Percentiles rank a stretch among this genome's conserved stretches.
Conservation (phyloP, 176 grass and related monocot genomes). For the Carex kokanica region DNA sequence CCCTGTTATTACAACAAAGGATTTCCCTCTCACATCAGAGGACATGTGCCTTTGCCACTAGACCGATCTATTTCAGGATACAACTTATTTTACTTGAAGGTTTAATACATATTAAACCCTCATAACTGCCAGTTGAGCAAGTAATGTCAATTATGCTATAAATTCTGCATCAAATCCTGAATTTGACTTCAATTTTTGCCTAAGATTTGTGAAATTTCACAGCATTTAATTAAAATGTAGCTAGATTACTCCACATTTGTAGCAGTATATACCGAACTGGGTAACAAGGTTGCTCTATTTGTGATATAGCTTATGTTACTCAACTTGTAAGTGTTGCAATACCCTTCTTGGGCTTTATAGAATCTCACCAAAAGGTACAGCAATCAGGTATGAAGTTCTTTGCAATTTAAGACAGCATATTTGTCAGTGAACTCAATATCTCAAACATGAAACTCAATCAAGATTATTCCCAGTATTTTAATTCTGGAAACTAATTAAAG, state of each 20-base stretch:
- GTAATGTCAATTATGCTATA: not conserved
- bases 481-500: too few relatives aligned
- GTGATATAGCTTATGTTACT: constrained; percentile 2
- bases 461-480: too few relatives aligned
- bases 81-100: not conserved
- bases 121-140: not conserved
- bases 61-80: not conserved
- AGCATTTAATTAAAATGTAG: not conserved
- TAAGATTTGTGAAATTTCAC: not conserved
- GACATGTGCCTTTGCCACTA: too few relatives aligned
- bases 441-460: not conserved
- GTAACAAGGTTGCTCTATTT: not conserved
- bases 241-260: not conserved
- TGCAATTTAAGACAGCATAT: not conserved
- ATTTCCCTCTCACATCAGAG: too few relatives aligned
- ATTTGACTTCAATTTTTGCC: not conserved
- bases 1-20: too few relatives aligned
- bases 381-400: not conserved
- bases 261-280: not conserved
- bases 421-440: not conserved
- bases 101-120: not conserved
- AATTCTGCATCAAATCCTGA: not conserved
- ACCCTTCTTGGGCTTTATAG: not conserved
- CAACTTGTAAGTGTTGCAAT: not conserved
- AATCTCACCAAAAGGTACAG: not conserved